Evolutionary conservation across 352 stramenopile species (phyloP).

Genomic region (Thalassiosira delicatula): DNA sequence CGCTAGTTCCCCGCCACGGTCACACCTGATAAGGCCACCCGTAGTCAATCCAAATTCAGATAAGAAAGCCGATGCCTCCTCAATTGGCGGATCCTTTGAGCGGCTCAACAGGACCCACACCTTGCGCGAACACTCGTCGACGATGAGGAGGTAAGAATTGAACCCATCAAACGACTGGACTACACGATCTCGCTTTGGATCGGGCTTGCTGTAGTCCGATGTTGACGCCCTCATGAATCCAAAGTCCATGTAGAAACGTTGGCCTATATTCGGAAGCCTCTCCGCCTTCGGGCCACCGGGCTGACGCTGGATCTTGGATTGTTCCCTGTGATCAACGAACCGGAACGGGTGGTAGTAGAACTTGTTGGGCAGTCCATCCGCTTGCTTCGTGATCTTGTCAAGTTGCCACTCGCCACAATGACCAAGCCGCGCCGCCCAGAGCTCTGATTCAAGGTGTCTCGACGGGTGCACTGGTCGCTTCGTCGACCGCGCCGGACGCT

Average conservation of each 20-base stretch:
- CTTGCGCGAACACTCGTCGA: slow-evolving; percentile 13
- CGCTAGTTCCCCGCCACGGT: slow-evolving; percentile 47
- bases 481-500: background rate
- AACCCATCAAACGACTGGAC: slow-evolving; percentile 23
- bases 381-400: background rate
- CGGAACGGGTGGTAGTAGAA: slow-evolving; percentile 25
- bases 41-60: background rate
- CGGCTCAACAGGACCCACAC: slow-evolving; percentile 36
- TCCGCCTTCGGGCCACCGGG: background rate
- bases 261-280: background rate
- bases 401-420: slow-evolving; percentile 22
- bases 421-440: slow-evolving; percentile 17
- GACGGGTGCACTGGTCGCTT: background rate
- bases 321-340: slow-evolving; percentile 21
- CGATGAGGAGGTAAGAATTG: slow-evolving; percentile 14
- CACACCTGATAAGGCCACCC: slow-evolving; percentile 30
- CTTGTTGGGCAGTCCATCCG: background rate
- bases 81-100: slow-evolving; percentile 41
- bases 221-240: slow-evolving; percentile 11
- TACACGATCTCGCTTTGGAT: background rate
- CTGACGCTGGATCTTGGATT: slow-evolving; percentile 20
- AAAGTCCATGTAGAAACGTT: slow-evolving; percentile 10
- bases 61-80: slow-evolving; percentile 6
- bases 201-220: background rate
- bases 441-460: slow-evolving; percentile 19